Evolutionary conservation across 73 alveolate species (phyloP).

Genomic region (Paramecium caudatum): DNA sequence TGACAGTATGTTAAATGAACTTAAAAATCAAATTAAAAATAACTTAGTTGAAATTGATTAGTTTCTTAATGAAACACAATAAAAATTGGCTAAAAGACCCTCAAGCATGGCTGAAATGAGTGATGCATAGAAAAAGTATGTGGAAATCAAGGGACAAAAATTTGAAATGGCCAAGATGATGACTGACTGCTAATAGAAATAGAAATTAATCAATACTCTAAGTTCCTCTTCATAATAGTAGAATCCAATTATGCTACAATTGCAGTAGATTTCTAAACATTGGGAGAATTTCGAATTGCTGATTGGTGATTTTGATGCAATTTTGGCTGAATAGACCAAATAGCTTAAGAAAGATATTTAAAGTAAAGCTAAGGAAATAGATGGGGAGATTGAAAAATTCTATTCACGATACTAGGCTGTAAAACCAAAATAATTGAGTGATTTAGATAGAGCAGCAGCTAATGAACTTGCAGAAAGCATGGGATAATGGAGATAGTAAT

Average conservation of each 20-base stretch:
- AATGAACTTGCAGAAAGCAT: constrained; percentile 91
- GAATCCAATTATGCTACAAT: constrained; percentile 22
- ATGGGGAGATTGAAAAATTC: constrained; percentile 92
- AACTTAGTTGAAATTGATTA: constrained; percentile 89
- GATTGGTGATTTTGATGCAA: constrained; percentile 91
- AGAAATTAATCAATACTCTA: constrained; percentile 90
- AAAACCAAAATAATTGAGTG: constrained; percentile 97
- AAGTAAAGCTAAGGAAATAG: constrained; percentile 86
- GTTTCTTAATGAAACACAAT: constrained; percentile 92
- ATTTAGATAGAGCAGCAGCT: constrained; percentile 97
- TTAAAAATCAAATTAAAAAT: constrained; percentile 89
- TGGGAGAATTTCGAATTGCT: constrained; percentile 98
- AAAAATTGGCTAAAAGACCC: constrained; percentile 94
- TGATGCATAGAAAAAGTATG: constrained; percentile 91
- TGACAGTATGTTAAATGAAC: constrained; percentile 92
- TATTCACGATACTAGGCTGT: constrained; percentile 95
- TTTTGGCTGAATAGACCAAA: constrained; percentile 95
- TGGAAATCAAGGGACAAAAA: constrained; percentile 91
- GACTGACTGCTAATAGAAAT: constrained; percentile 90
- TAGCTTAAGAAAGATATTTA: constrained; percentile 92
- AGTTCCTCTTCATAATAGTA: constrained; percentile 86
- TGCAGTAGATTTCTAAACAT: constrained; percentile 84
- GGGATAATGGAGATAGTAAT: constrained; percentile 93
- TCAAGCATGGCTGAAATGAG: constrained; percentile 95
- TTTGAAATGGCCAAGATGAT: constrained; percentile 89